Evolutionary conservation across 1,284 basidiomycete species (phyloP).

Genomic region (Exobasidium rhododendri): DNA sequence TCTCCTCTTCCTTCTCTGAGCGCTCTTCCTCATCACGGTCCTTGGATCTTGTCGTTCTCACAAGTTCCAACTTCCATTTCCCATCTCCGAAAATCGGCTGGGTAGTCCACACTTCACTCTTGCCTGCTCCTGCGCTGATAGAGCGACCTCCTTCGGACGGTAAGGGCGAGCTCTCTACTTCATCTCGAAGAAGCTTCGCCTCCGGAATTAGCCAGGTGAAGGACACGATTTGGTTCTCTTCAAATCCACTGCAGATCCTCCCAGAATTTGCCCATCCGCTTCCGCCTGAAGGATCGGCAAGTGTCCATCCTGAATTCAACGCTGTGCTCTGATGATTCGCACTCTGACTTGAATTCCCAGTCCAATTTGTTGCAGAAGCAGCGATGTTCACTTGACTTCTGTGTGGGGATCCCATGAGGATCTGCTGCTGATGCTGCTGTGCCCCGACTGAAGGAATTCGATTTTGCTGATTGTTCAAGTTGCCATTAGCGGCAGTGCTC

Average conservation of each 20-base stretch:
- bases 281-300: not conserved
- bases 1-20: not conserved
- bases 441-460: not conserved
- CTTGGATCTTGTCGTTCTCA: slow-evolving; percentile 20
- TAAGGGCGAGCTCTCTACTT: slow-evolving; percentile 33
- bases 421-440: not conserved
- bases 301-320: not conserved
- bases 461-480: not conserved
- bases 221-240: slow-evolving; percentile 16
- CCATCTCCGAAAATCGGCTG: slow-evolving; percentile 50
- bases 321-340: not conserved
- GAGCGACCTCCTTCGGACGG: slow-evolving; percentile 37
- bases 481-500: not conserved
- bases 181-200: slow-evolving; percentile 35
- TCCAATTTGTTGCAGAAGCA: not conserved
- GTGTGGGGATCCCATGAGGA: not conserved
- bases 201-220: slow-evolving; percentile 48
- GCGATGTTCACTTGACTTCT: not conserved
- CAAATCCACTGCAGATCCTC: not conserved
- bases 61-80: slow-evolving; percentile 51
- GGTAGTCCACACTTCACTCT: slow-evolving; percentile 46
- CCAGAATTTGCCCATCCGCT: slow-evolving; percentile 1
- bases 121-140: slow-evolving; percentile 42
- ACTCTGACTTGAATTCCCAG: not conserved
- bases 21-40: not conserved